A percentile compares a stretch with the other conserved stretches of the same genome.
Conservation (phyloP, 257 asterid genomes). For the Fraxinus excelsior region DNA sequence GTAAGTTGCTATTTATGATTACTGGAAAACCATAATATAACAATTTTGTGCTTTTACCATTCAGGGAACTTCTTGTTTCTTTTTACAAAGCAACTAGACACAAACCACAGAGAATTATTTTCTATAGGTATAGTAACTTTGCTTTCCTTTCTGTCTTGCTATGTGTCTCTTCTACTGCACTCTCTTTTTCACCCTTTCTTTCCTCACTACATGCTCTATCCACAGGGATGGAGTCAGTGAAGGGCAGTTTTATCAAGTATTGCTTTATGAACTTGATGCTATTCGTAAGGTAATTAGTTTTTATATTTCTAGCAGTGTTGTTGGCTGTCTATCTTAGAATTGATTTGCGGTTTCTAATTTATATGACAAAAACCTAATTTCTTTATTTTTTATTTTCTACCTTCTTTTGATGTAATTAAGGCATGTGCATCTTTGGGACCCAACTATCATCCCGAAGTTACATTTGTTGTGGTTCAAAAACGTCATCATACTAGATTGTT, state of each 20-base stretch:
- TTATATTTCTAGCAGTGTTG: conserved; percentile 1
- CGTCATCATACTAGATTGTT: conserved; percentile 93
- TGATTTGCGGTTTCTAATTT: neutral
- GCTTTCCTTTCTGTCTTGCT: neutral
- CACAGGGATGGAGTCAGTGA: conserved; percentile 95
- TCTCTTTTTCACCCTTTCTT: conserved; percentile 1
- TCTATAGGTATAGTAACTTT: conserved; percentile 58
- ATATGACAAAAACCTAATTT: neutral
- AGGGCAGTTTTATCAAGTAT: conserved; percentile 93
- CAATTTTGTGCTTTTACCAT: conserved; percentile 6
- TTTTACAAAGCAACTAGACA: conserved; percentile 89
- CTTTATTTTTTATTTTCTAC: neutral
- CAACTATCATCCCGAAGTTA: conserved; percentile 89
- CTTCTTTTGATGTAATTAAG: conserved; percentile 34
- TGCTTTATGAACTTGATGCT: conserved; percentile 95
- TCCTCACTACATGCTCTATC: neutral
- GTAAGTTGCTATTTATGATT: neutral
- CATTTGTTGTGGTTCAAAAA: conserved; percentile 94
- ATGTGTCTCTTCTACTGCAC: neutral
- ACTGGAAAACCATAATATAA: neutral
- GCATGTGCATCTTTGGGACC: conserved; percentile 95
- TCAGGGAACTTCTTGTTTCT: conserved; percentile 85
- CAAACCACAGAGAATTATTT: conserved; percentile 84
- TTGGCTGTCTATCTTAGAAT: neutral
- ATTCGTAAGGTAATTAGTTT: conserved; percentile 67